Conservation (phyloP, 805 yeast genomes). For the Zygosaccharomyces siamensis region DNA sequence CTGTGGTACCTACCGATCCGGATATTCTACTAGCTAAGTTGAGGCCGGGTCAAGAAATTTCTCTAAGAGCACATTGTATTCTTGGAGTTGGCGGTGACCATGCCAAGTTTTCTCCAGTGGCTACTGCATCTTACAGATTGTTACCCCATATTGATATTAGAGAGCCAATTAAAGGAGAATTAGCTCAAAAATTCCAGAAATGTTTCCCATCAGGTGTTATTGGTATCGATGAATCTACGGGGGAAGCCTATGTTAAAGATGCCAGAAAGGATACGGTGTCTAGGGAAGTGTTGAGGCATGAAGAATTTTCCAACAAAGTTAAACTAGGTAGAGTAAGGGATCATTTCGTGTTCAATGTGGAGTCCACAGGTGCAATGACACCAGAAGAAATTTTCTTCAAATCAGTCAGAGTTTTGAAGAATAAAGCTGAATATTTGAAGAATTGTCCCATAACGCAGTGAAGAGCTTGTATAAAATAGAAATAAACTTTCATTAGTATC, state of each 20-base stretch:
- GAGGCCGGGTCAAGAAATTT: constrained; percentile 95
- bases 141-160: constrained; percentile 80
- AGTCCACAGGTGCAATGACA: constrained; percentile 93
- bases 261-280: constrained; percentile 95
- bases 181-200: constrained; percentile 72
- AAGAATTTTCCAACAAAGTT: constrained; percentile 83
- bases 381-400: constrained; percentile 95
- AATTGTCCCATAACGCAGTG: constrained; percentile 69
- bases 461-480: constrained; percentile 2
- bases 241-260: constrained; percentile 77
- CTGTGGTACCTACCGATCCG: constrained; percentile 79
- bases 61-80: constrained; percentile 83
- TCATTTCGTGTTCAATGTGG: constrained; percentile 91
- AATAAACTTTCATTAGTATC: constrained; percentile 1
- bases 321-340: constrained; percentile 87
- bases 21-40: constrained; percentile 85
- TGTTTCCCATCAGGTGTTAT: constrained; percentile 95
- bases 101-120: constrained; percentile 95
- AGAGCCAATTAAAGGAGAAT: constrained; percentile 68
- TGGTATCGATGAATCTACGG: constrained; percentile 54
- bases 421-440: constrained; percentile 76
- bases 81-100: constrained; percentile 92
- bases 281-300: constrained; percentile 91
- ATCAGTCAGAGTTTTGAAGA: constrained; percentile 76
- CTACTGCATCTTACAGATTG: constrained; percentile 92